phyloP scores from a whole-genome alignment of 495 filamentous ascomycete genomes.

The Daldinia concentrica region DNA sequence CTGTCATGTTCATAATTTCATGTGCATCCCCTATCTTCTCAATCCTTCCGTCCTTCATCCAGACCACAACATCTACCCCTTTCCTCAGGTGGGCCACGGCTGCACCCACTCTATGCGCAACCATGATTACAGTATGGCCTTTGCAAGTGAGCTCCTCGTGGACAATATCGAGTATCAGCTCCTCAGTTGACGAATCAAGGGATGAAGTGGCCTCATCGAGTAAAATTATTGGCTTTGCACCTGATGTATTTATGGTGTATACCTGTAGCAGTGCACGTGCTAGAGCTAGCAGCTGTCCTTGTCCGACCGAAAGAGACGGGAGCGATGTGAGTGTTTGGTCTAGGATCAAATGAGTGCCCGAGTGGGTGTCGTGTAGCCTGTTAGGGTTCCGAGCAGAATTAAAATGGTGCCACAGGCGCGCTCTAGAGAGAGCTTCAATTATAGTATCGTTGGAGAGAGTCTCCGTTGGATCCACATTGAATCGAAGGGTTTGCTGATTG shows the following conservation, averaged over 20 bases:
- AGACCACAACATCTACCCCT: slow-evolving; percentile 46
- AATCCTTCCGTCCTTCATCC: slow-evolving; percentile 49
- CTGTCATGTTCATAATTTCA: slow-evolving; percentile 1
- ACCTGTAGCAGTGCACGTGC: slow-evolving; percentile 24
- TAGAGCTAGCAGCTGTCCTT: slow-evolving; percentile 31
- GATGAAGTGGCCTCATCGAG: slow-evolving; percentile 87
- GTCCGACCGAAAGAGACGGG: slow-evolving; percentile 45
- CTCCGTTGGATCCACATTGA: slow-evolving; percentile 58
- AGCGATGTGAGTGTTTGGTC: slow-evolving; percentile 34
- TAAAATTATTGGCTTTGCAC: slow-evolving; percentile 66
- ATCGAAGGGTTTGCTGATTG: slow-evolving; percentile 53
- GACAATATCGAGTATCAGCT: slow-evolving; percentile 75
- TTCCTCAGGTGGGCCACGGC: slow-evolving; percentile 48
- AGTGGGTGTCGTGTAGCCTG: neutral
- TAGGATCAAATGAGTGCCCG: slow-evolving; percentile 27
- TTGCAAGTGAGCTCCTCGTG: slow-evolving; percentile 60
- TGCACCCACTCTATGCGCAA: slow-evolving; percentile 70
- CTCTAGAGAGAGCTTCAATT: slow-evolving; percentile 46
- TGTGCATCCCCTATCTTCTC: slow-evolving; percentile 22
- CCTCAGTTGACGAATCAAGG: slow-evolving; percentile 80
- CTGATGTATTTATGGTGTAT: slow-evolving; percentile 8
- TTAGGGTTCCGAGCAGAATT: slow-evolving; percentile 33
- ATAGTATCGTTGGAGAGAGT: slow-evolving; percentile 52
- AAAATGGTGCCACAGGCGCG: slow-evolving; percentile 43
- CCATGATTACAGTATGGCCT: slow-evolving; percentile 66